Evolutionary conservation across 306 rosid species (phyloP).

Genomic region (Clitoria ternatea): DNA sequence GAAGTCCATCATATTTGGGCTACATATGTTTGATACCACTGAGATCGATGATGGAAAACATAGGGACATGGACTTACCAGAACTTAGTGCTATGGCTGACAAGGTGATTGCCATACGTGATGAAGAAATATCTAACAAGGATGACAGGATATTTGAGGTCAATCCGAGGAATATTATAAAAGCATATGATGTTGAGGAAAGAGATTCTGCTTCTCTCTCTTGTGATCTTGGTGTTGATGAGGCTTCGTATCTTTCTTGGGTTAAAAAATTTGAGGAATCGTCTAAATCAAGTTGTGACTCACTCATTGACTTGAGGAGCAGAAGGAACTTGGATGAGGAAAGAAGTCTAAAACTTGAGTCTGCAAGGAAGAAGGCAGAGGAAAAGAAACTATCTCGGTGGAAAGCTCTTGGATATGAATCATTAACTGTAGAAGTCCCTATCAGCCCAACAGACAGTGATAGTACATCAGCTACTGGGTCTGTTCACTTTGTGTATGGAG

Average conservation of each 20-base stretch:
- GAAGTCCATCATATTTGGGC: constrained; percentile 79
- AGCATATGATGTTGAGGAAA: constrained; percentile 36
- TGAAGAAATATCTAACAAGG: constrained; percentile 35
- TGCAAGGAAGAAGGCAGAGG: constrained; percentile 76
- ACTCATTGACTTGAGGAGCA: constrained; percentile 36
- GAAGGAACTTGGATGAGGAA: constrained; percentile 44
- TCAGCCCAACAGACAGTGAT: constrained; percentile 41
- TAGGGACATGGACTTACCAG: constrained; percentile 42
- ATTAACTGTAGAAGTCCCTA: constrained; percentile 48
- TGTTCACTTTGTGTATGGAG: constrained; percentile 81
- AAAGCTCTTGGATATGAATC: constrained; percentile 74
- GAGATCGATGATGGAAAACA: constrained; percentile 38
- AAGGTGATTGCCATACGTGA: constrained; percentile 60
- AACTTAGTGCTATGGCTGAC: constrained; percentile 64
- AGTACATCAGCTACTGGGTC: constrained; percentile 59
- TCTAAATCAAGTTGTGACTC: constrained; percentile 45
- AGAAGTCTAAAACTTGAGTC: constrained; percentile 54
- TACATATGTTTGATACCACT: constrained; percentile 57
- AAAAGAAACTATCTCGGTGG: constrained; percentile 81
- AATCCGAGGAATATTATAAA: constrained; percentile 43
- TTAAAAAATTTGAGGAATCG: constrained; percentile 75
- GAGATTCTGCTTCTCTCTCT: constrained; percentile 35
- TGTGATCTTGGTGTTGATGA: constrained; percentile 61
- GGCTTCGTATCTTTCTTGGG: constrained; percentile 82
- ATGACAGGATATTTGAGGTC: constrained; percentile 67